Evolutionary conservation across 352 stramenopile genomes (phyloP).

Genomic region (Blastocystis hominis): DNA sequence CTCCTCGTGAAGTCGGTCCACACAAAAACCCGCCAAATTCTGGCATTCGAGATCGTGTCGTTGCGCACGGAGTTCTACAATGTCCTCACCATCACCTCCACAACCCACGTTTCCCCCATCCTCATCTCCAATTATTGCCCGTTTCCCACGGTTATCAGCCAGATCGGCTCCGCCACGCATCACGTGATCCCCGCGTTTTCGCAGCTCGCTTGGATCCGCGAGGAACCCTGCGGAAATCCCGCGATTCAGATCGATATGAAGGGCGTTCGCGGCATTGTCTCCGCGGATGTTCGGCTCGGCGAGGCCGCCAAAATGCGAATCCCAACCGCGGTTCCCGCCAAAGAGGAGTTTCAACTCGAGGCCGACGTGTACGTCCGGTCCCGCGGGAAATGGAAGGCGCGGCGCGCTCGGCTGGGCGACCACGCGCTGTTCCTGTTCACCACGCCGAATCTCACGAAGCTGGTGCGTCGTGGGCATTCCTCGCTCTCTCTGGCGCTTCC

Average conservation of each 20-base stretch:
- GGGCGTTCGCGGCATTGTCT: background rate
- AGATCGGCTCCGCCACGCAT: background rate
- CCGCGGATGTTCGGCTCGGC: background rate
- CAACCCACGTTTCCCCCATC: background rate
- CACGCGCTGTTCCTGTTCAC: slow-evolving; percentile 11
- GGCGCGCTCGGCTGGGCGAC: background rate
- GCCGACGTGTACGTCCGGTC: background rate
- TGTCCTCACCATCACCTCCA: background rate
- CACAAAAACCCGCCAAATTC: background rate
- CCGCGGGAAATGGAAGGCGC: background rate
- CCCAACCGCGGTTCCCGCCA: background rate
- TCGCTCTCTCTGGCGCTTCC: slow-evolving; percentile 11
- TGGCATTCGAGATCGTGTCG: background rate
- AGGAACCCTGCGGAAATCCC: background rate
- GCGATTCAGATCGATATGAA: background rate
- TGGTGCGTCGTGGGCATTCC: background rate
- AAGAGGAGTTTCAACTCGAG: slow-evolving; percentile 10
- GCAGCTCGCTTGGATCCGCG: background rate
- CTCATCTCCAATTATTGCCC: slow-evolving; percentile 34
- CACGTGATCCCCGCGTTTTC: background rate
- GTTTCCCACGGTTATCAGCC: background rate
- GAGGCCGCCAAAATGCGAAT: background rate
- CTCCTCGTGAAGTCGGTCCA: background rate
- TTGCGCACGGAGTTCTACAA: background rate
- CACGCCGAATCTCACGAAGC: background rate